Conservation (phyloP, 331 rosid genomes). For the Acacia concinna region DNA sequence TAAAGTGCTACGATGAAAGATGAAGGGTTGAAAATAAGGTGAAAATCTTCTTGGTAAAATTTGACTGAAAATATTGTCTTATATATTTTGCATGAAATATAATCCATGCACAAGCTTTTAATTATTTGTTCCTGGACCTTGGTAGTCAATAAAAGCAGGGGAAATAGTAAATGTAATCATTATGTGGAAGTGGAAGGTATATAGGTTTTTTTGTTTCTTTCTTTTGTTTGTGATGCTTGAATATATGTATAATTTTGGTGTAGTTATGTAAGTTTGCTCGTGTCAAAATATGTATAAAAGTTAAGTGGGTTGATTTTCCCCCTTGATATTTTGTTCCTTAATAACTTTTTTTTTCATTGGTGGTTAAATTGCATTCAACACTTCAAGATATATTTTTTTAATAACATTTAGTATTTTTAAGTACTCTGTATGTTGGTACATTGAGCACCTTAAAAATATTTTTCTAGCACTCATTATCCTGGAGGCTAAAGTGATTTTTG, state of each 20-base stretch:
- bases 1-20: not conserved
- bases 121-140: not conserved
- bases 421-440: no score
- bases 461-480: no score
- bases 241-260: not conserved
- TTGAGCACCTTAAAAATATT: no score
- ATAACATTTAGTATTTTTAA: no score
- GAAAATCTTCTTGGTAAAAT: not conserved
- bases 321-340: not conserved
- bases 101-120: not conserved
- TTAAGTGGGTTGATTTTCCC: not conserved
- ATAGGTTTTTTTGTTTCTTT: not conserved
- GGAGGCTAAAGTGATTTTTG: no score
- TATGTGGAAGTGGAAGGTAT: not conserved
- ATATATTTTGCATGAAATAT: not conserved
- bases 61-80: not conserved
- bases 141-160: not conserved
- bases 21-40: not conserved
- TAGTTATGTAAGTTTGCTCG: not conserved
- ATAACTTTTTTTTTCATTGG: not conserved
- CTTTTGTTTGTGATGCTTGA: not conserved
- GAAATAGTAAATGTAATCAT: not conserved
- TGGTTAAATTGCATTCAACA: no score
- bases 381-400: no score
- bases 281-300: not conserved